Evolutionary conservation across 2,329 filamentous ascomycete genomes (phyloP), one percentile per base, ranked within the genome.

Genomic region (Phialocephala subalpina): DNA sequence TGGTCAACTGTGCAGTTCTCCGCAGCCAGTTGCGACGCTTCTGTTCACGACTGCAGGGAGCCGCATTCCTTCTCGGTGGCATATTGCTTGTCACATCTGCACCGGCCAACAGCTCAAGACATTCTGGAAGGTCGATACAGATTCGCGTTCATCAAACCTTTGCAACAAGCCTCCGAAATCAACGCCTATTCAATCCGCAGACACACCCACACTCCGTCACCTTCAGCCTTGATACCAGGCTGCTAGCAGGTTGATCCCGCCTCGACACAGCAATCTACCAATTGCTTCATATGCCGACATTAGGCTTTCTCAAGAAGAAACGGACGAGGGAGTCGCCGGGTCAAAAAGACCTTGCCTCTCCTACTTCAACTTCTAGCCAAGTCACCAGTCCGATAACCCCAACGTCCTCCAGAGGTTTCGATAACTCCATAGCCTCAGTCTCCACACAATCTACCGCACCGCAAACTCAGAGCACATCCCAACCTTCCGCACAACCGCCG

Each of bases 231-330:
- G 58, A 67, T 49, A 62, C 57, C 67, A 52, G 66, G 59, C 45
- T 72, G 67, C 70, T 69, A 67, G 63, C 69, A 66, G 68, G 68
- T 69, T 71, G 73, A 72, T 68, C 59, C 64, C 61, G 57, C 69
- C 70, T 73, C 72, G 74, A 73, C 65, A 68, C 67, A 71, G 64
- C 67, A 69, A 67, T 66, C 60, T 61, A 57, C 64, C 67, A 72
- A n/a, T 71, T 72, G 66, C 70, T 74, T 74, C 74, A 73, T 77
- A 98, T 99, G 96, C 96, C 94, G 90, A 92, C 88, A 81, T 88
- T 97, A 85, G 93, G 93, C 81, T 94, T 97, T 79, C 89, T 98
- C 79, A 97, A 97, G 88, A 98, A 97, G 88, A 97, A 97, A 87
- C 91, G 94, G 88, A 97, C 94, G 83, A 97, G 94, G 88, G 94